These are phyloP conservation scores for Beauveria scarabaeidicola DNA, from an alignment of 2,329 filamentous ascomycete species.

Conservation along the genomic window DNA sequence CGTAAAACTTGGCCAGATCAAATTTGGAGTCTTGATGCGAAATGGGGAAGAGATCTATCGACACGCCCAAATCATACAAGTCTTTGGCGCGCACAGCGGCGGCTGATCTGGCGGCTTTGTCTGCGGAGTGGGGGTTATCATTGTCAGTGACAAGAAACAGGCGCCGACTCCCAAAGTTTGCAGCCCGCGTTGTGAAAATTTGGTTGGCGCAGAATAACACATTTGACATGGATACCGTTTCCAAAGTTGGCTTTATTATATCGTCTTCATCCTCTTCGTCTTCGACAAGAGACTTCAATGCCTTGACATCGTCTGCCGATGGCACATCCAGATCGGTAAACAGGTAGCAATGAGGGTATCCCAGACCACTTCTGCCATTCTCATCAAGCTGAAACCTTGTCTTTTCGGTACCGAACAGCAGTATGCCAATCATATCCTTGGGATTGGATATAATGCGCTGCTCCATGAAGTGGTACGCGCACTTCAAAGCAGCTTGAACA, in stretches of 20 bases:
- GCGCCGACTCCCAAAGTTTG: slow-evolving; percentile 85
- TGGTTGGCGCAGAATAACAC: slow-evolving; percentile 93
- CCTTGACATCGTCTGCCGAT: slow-evolving; percentile 77
- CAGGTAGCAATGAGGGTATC: slow-evolving; percentile 88
- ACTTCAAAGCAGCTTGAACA: slow-evolving; percentile 78
- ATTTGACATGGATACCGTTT: slow-evolving; percentile 73
- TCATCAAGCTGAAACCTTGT: slow-evolving; percentile 68
- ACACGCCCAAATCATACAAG: slow-evolving; percentile 84
- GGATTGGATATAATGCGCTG: slow-evolving; percentile 96
- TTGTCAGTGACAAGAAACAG: slow-evolving; percentile 96
- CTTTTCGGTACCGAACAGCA: slow-evolving; percentile 83
- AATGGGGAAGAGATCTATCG: slow-evolving; percentile 89
- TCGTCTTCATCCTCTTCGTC: slow-evolving; percentile 64
- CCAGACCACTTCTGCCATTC: slow-evolving; percentile 48
- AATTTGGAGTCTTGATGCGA: slow-evolving; percentile 63
- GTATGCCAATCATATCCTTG: slow-evolving; percentile 91
- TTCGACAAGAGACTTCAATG: slow-evolving; percentile 65
- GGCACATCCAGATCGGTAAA: slow-evolving; percentile 83
- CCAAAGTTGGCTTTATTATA: slow-evolving; percentile 60
- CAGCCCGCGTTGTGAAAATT: slow-evolving; percentile 88
- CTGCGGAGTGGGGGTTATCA: slow-evolving; percentile 69
- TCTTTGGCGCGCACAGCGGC: slow-evolving; percentile 88
- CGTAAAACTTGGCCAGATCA: slow-evolving; percentile 80
- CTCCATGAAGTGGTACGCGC: slow-evolving; percentile 91
- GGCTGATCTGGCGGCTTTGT: slow-evolving; percentile 64